phyloP scores from a whole-genome alignment of 495 filamentous ascomycete genomes.

The Cercophora sp. region DNA sequence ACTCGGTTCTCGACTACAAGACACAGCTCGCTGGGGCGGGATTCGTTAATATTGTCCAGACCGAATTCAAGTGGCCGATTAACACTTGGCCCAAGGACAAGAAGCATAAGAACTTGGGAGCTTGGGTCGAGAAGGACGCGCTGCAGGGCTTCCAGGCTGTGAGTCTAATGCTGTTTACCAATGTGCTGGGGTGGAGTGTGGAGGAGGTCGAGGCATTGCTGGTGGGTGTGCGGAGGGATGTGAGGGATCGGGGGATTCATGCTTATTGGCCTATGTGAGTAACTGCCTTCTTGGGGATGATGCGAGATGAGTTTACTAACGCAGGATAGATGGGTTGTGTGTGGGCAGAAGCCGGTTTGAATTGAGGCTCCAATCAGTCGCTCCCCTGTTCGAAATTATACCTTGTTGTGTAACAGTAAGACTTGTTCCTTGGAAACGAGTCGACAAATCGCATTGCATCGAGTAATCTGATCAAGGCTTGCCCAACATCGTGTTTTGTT shows the following conservation, averaged over 20 bases:
- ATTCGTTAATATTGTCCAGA: slow-evolving; percentile 24
- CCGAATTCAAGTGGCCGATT: slow-evolving; percentile 29
- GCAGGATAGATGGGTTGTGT: background rate
- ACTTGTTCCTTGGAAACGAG: too few relatives aligned
- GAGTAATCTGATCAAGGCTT: too few relatives aligned
- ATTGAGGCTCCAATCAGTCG: too few relatives aligned
- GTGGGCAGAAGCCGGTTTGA: slow-evolving; percentile 5
- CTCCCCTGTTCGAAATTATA: too few relatives aligned
- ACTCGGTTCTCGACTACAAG: slow-evolving; percentile 10
- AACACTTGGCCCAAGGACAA: slow-evolving; percentile 47
- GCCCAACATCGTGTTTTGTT: too few relatives aligned
- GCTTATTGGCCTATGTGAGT: slow-evolving; percentile 20
- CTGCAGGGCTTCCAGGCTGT: slow-evolving; percentile 18
- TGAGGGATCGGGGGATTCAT: slow-evolving; percentile 22
- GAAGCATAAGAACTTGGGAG: slow-evolving; percentile 43
- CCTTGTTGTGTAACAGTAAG: too few relatives aligned
- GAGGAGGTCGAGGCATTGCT: slow-evolving; percentile 27
- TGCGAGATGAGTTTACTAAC: background rate
- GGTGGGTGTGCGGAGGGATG: slow-evolving; percentile 21
- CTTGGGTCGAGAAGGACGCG: slow-evolving; percentile 9
- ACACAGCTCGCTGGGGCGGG: slow-evolving; percentile 22
- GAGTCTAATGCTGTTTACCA: slow-evolving; percentile 29
- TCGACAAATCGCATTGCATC: too few relatives aligned
- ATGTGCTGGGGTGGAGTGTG: slow-evolving; percentile 21
- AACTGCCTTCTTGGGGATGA: background rate